phyloP scores from a whole-genome alignment of 2,329 filamentous ascomycete genomes.

The Colletotrichum higginsianum region DNA sequence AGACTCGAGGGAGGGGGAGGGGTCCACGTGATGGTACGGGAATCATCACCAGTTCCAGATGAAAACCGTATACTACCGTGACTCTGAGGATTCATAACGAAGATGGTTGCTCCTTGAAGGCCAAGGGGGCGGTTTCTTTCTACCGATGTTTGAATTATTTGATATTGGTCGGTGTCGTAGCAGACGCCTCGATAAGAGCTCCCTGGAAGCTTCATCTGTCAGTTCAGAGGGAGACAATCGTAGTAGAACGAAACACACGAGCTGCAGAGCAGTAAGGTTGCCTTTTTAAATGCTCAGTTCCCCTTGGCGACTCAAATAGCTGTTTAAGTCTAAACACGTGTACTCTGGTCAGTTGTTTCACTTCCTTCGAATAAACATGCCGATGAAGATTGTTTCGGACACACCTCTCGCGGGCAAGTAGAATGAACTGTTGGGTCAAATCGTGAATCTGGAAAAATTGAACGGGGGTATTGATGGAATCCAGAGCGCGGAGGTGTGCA shows the following conservation, averaged over 20 bases:
- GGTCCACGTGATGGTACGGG: slow-evolving; percentile 7
- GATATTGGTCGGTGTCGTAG: background rate
- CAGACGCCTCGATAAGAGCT: background rate
- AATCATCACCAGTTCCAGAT: background rate
- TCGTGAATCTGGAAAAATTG: background rate
- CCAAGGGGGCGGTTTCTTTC: background rate
- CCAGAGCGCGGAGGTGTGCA: background rate
- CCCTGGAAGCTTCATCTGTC: no score
- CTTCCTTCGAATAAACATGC: no score
- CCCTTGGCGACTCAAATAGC: no score
- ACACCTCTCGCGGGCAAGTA: no score
- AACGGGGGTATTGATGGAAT: background rate
- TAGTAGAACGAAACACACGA: background rate
- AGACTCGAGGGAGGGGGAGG: background rate
- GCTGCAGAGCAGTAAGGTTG: no score
- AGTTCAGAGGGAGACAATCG: background rate
- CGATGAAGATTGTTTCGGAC: no score
- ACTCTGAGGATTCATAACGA: background rate
- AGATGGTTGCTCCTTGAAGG: no score
- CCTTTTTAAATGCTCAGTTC: no score
- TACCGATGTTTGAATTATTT: background rate
- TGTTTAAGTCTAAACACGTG: no score
- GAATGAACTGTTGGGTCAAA: no score
- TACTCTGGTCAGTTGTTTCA: no score
- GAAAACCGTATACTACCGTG: background rate